These are phyloP conservation scores for Phanerochaete sordida DNA, from an alignment of 768 basidiomycete genomes.

Conservation along the genomic window DNA sequence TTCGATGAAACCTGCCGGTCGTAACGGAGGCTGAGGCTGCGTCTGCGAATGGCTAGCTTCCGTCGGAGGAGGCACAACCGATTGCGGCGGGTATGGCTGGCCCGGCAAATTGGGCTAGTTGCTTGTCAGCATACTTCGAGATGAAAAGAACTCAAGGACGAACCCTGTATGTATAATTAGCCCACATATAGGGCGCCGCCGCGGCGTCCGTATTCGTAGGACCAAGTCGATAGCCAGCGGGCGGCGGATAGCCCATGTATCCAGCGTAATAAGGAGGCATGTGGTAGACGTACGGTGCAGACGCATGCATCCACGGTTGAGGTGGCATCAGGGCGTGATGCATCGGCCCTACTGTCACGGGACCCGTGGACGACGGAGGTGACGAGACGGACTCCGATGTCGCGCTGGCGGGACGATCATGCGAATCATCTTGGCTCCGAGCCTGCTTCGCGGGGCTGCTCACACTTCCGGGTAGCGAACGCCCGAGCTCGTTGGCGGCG, in stretches of 20 bases:
- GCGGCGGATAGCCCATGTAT: conserved; percentile 8
- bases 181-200: neutral
- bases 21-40: conserved; percentile 25
- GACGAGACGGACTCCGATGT: conserved; percentile 35
- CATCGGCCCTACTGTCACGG: conserved; percentile 20
- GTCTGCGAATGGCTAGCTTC: neutral
- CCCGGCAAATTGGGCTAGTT: neutral
- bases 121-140: neutral
- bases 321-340: conserved; percentile 35
- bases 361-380: conserved; percentile 31
- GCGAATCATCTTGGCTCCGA: conserved; percentile 14
- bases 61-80: no score
- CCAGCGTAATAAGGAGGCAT: conserved; percentile 44
- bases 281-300: conserved; percentile 48
- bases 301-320: conserved; percentile 52
- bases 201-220: neutral
- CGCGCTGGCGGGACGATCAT: conserved; percentile 21
- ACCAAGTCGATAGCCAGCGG: neutral
- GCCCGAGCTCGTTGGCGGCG: neutral
- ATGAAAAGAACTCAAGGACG: neutral
- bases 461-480: neutral
- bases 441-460: neutral
- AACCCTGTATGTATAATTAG: neutral
- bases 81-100: neutral
- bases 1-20: conserved; percentile 68